Conservation (phyloP, 2,329 filamentous ascomycete genomes). For the Scedosporium minutisporum region DNA sequence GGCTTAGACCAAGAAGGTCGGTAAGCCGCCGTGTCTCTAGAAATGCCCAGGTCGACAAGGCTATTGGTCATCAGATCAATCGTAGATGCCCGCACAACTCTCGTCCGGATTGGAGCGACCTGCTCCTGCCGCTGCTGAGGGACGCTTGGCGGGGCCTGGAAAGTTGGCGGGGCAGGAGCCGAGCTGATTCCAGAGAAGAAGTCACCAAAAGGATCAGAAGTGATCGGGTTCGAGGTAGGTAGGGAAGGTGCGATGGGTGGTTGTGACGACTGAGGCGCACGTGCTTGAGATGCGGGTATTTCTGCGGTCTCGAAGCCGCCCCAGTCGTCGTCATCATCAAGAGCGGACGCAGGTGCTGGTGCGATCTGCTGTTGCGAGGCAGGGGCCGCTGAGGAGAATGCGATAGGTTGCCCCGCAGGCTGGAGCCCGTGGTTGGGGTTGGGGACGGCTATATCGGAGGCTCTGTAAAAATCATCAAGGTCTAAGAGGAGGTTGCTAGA, state of each 20-base stretch:
- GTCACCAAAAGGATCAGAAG: constrained; percentile 7
- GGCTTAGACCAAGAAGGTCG: constrained; percentile 6
- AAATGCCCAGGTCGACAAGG: constrained; percentile 28
- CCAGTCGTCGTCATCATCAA: constrained; percentile 52
- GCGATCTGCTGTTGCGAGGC: neutral
- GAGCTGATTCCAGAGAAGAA: constrained; percentile 15
- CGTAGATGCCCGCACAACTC: constrained; percentile 36
- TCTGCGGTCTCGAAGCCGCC: constrained; percentile 57
- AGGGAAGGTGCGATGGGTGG: neutral
- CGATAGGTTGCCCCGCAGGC: constrained; percentile 15
- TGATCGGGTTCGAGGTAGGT: constrained; percentile 3
- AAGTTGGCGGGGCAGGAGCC: constrained; percentile 10
- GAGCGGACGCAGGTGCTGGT: neutral
- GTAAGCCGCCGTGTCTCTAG: neutral
- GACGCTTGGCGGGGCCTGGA: constrained; percentile 10
- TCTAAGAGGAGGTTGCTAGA: constrained; percentile 58
- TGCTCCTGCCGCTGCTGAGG: constrained; percentile 11
- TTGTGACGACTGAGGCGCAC: neutral
- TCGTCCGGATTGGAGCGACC: neutral
- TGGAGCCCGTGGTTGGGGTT: constrained; percentile 4
- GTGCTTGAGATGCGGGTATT: constrained; percentile 12
- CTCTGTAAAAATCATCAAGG: constrained; percentile 41
- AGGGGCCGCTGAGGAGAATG: constrained; percentile 7
- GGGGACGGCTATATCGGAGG: constrained; percentile 15
- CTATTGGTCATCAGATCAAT: constrained; percentile 45